These are phyloP conservation scores for Oryza officinalis DNA, from an alignment of 176 grass and related monocot genomes.

Conservation along the genomic window DNA sequence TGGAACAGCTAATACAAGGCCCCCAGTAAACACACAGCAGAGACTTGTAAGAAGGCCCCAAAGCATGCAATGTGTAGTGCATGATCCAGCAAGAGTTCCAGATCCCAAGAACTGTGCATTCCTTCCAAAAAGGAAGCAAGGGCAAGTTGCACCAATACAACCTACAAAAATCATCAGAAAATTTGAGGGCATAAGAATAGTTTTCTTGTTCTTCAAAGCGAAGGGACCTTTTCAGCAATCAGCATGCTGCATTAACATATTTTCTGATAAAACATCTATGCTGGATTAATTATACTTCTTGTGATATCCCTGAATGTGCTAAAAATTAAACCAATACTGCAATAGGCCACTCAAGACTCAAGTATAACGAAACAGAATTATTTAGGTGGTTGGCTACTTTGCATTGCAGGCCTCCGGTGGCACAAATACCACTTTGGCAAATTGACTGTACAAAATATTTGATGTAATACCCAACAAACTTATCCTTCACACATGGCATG, in stretches of 20 bases:
- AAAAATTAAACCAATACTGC: not conserved
- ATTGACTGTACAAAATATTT: not conserved
- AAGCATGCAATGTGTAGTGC: slow-evolving; percentile 79
- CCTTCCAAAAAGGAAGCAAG: slow-evolving; percentile 88
- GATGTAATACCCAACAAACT: not conserved
- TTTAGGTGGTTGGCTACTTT: not conserved
- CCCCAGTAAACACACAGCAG: slow-evolving; percentile 78
- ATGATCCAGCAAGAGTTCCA: slow-evolving; percentile 80
- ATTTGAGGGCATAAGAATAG: slow-evolving; percentile 13
- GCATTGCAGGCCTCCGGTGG: not conserved
- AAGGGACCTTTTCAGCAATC: not conserved
- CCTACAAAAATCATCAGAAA: slow-evolving; percentile 49
- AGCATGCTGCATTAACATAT: not conserved
- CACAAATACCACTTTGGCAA: not conserved
- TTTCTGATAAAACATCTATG: not conserved
- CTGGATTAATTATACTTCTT: not conserved
- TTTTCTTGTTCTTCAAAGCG: not conserved
- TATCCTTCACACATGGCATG: not conserved
- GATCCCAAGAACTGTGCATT: slow-evolving; percentile 87
- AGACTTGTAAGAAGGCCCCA: slow-evolving; percentile 87
- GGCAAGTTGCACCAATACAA: slow-evolving; percentile 77
- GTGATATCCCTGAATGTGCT: not conserved
- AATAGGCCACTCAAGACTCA: not conserved
- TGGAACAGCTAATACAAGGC: slow-evolving; percentile 71
- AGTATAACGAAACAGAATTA: slow-evolving; percentile 2